Evolutionary conservation across 208 protist species (phyloP).

Genomic region (Trypanosoma grayi): DNA sequence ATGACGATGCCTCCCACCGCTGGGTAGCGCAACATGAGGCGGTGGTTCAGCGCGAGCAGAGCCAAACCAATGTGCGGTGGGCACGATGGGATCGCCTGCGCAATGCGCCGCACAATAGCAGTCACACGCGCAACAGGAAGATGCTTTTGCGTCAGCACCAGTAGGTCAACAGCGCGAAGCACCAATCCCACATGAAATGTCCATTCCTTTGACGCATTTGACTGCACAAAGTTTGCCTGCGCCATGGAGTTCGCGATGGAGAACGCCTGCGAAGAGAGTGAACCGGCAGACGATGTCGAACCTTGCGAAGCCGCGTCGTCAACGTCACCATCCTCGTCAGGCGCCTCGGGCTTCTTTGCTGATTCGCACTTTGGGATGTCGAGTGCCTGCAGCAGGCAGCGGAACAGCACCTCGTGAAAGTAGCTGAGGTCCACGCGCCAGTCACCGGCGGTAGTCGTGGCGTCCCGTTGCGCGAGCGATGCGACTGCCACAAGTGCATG

Average conservation of each 20-base stretch:
- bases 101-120: slow-evolving; percentile 79
- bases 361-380: slow-evolving; percentile 56
- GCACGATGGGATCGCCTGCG: slow-evolving; percentile 61
- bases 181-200: slow-evolving; percentile 87
- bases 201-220: slow-evolving; percentile 83
- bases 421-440: slow-evolving; percentile 92
- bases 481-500: slow-evolving; percentile 89
- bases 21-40: slow-evolving; percentile 80
- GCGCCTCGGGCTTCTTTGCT: slow-evolving; percentile 27
- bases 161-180: slow-evolving; percentile 83
- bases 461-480: slow-evolving; percentile 83
- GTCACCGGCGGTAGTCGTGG: slow-evolving; percentile 69
- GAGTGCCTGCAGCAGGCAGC: slow-evolving; percentile 80
- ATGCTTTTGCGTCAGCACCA: slow-evolving; percentile 91
- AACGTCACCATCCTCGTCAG: slow-evolving; percentile 34
- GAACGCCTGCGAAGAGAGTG: slow-evolving; percentile 89
- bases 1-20: slow-evolving; percentile 76
- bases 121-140: slow-evolving; percentile 79
- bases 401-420: slow-evolving; percentile 90
- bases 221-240: slow-evolving; percentile 71
- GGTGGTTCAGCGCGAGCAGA: slow-evolving; percentile 76
- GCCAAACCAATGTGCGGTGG: slow-evolving; percentile 86
- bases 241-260: slow-evolving; percentile 91
- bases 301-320: slow-evolving; percentile 80
- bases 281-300: slow-evolving; percentile 83